Conservation (phyloP, 1,139 yeast species). For the Yamadazyma triangularis region DNA sequence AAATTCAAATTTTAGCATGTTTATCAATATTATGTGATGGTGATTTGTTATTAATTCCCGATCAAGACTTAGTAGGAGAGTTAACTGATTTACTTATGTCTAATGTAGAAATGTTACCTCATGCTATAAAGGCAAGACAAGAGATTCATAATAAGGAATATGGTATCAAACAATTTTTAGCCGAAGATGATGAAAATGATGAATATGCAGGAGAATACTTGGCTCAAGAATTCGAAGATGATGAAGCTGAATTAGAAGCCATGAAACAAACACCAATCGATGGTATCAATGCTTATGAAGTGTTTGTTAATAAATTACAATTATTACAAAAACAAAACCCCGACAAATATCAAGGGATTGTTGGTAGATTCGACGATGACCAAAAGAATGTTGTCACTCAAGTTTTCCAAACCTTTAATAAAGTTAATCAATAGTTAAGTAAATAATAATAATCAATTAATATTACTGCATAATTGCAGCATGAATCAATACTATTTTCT, state of each 20-base stretch:
- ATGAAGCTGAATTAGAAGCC: conserved; percentile 53
- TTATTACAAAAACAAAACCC: conserved; percentile 31
- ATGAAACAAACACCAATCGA: conserved; percentile 52
- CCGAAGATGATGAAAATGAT: conserved; percentile 26
- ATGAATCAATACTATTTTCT: no score
- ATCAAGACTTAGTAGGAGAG: conserved; percentile 36
- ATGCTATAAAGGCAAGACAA: conserved; percentile 43
- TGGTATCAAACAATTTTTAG: conserved; percentile 22
- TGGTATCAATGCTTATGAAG: conserved; percentile 41
- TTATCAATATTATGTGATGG: conserved; percentile 29
- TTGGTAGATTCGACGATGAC: conserved; percentile 31
- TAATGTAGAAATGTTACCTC: conserved; percentile 42
- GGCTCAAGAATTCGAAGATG: conserved; percentile 42
- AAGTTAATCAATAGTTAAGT: no score
- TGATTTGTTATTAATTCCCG: conserved; percentile 23
- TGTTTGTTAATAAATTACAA: conserved; percentile 30
- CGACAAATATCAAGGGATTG: conserved; percentile 31
- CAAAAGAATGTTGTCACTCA: conserved; percentile 31
- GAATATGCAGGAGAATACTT: conserved; percentile 25
- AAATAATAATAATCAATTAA: no score
- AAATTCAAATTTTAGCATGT: conserved; percentile 46
- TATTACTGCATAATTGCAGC: no score
- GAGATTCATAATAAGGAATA: conserved; percentile 37
- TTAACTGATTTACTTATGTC: conserved; percentile 37
- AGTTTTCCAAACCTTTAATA: conserved; percentile 19